Conservation (phyloP, 2,329 filamentous ascomycete genomes). For the Ilyonectria destructans region DNA sequence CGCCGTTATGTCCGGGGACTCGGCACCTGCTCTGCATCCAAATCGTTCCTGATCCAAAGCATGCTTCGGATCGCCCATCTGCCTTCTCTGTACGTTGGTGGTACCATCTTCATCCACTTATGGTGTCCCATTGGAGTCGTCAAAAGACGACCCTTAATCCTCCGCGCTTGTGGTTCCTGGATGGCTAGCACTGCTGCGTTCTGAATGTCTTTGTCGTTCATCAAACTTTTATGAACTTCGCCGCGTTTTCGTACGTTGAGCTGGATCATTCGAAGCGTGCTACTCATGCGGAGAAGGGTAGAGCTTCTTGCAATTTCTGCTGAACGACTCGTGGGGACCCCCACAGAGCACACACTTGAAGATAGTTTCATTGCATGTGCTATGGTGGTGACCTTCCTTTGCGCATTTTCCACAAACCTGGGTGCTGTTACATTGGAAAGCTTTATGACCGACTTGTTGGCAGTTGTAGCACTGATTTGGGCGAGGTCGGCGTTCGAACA, state of each 20-base stretch:
- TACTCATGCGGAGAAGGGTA: constrained; percentile 41
- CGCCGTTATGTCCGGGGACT: constrained; percentile 30
- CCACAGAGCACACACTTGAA: constrained; percentile 41
- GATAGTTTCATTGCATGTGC: constrained; percentile 31
- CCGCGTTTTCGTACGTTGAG: constrained; percentile 38
- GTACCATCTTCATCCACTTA: constrained; percentile 39
- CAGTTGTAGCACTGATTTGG: constrained; percentile 52
- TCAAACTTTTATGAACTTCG: constrained; percentile 38
- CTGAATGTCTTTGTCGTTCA: constrained; percentile 38
- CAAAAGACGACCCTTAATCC: constrained; percentile 32
- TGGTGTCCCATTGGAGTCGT: constrained; percentile 37
- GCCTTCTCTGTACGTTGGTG: constrained; percentile 28
- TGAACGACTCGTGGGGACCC: constrained; percentile 44
- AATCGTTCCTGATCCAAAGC: constrained; percentile 31
- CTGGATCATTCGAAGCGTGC: constrained; percentile 34
- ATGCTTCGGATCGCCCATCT: constrained; percentile 41
- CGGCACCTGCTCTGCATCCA: too few relatives aligned
- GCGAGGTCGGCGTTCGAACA: constrained; percentile 42
- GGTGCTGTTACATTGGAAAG: constrained; percentile 36
- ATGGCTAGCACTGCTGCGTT: constrained; percentile 36
- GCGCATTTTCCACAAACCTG: constrained; percentile 39
- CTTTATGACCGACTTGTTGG: constrained; percentile 42
- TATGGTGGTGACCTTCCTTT: constrained; percentile 42
- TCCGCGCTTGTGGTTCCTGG: constrained; percentile 35
- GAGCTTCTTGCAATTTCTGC: constrained; percentile 41